Evolutionary conservation across 2,329 filamentous ascomycete genomes (phyloP), one percentile per base, ranked within the genome.

Genomic region (Sporothrix phasma): DNA sequence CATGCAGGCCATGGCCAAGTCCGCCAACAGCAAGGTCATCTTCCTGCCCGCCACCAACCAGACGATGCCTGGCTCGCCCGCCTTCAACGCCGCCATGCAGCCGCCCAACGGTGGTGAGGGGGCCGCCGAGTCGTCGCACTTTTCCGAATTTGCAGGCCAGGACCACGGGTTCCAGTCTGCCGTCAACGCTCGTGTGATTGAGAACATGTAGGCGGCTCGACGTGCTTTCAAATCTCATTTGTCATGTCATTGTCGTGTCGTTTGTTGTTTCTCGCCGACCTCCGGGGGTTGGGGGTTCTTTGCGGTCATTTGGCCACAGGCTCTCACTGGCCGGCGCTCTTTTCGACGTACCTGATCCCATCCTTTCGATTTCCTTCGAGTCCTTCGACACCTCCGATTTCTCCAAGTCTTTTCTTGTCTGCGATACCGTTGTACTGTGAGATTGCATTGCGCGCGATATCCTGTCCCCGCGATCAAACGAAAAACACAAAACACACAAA

Each of bases 1-100:
- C 3, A 97, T 97, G 93, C 94, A 97, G 76, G 85, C 90, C 47
- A 99, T 99, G 93, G 94, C 94, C 71, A 97, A 97, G 84, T 85
- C 85, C 0, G 90, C 92, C 56, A 95, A 92, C 77, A 84, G 81
- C 76, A 95, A 95, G 78, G 88, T 94, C 71, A 92, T 93, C 70
- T 93, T 94, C 81, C 73, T 94, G 69, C 89, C 88, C 1, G 85
- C 81, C 8, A 76, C 80, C 46, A 84, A 83, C 74, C 84, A 89
- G 76, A 85, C 83, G 17, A 83, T 87, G 72, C 79, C 75, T 66
- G 72, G 69, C 65, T 69, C 70, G 10, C 46, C 72, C 1, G 74
- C 76, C 46, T 74, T 82, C 69, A 75, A 77, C 63, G 76, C 77
- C 24, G 73, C 77, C 47, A 64, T 80, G 19, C 69, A 73, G 41